A percentile compares a stretch with the other conserved stretches of the same genome.
These are phyloP conservation scores for Drosera capensis DNA, from an alignment of 148 eudicot genomes.

Conservation along the genomic window DNA sequence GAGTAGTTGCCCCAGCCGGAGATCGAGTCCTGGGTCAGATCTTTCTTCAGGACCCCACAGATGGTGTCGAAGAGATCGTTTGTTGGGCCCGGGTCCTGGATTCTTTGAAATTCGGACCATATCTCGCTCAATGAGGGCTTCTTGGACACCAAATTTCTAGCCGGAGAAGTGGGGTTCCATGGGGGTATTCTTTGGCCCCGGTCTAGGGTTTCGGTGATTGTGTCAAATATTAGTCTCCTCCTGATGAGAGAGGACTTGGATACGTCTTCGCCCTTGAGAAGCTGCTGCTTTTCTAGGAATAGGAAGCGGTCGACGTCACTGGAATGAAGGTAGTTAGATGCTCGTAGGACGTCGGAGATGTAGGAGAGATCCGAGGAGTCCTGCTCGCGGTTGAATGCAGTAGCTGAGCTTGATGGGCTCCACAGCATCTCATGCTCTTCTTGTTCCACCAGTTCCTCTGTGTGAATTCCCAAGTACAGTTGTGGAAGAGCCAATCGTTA, in stretches of 20 bases:
- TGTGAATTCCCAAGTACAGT: constrained; percentile 4
- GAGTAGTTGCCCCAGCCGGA: constrained; percentile 59
- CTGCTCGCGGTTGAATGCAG: background rate
- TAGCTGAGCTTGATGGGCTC: constrained; percentile 28
- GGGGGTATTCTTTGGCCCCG: constrained; percentile 42
- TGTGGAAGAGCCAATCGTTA: too few relatives aligned
- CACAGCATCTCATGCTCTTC: constrained; percentile 60
- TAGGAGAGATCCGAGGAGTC: constrained; percentile 34
- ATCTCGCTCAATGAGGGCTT: constrained; percentile 19
- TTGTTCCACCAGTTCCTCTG: constrained; percentile 29
- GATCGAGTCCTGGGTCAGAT: constrained; percentile 40
- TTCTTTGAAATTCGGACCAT: constrained; percentile 51
- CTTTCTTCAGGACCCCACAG: constrained; percentile 60
- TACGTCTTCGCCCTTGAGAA: constrained; percentile 36
- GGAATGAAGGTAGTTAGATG: constrained; percentile 38
- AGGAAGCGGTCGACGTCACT: constrained; percentile 40
- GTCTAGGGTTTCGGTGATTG: constrained; percentile 44
- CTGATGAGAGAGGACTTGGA: constrained; percentile 40
- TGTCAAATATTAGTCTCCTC: constrained; percentile 49
- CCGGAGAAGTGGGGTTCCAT: constrained; percentile 29
- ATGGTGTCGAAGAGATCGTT: constrained; percentile 59
- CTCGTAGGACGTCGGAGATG: constrained; percentile 55
- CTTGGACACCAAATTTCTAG: background rate
- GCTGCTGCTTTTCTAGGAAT: constrained; percentile 53
- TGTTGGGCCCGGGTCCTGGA: constrained; percentile 19